Base-by-base conservation (phyloP, 2,329 filamentous ascomycete genomes). In the Diaporthe eres region DNA sequence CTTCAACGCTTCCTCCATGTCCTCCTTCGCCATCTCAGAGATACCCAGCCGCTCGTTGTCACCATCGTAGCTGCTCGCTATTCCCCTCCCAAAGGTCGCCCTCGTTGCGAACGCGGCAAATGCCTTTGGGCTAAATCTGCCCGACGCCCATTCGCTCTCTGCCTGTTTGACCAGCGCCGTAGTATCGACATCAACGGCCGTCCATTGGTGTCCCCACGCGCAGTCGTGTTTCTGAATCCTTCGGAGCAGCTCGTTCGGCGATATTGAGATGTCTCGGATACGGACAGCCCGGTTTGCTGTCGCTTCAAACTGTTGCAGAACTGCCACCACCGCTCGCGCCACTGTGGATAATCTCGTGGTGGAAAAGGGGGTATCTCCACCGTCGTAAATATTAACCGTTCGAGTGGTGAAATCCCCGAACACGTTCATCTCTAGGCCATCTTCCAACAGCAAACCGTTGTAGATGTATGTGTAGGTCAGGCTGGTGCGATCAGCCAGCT, bases 41-140 rank as follows among this genome's bases (percentile, higher is more conserved):
- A 86, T 74, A 1, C 85, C 85, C 31, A 87, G 77, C 58, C 85
- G 73, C 51, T 85, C 82, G 77, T 86, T 86, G 60, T 84, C 83
- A 5, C 58, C 58, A 1, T 61, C n/a, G 12, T 61, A 61, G n/a
- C 58, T 61, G 2, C 58, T 15, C 13, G 58, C 37, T 4, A 61
- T 44, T 4, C 37, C 82, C 31, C 51, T 80, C 80, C 70, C 80
- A 49, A 61, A 61, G 5, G 58, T 61, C 25, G 58, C 58, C 58
- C 58, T 61, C 22, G 37, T 61, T 7, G 37, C 22, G 8, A 25
- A 61, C 3, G 58, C 58, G 0, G 72, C 79, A 85, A 63, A 86
- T 79, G 2, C 79, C 77, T 4, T 79, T 74, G 4, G 75, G 55
- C 86, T 78, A 31, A 85, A 83, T 15, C 80, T 81, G 2, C 80